Evolutionary conservation across 2,329 filamentous ascomycete genomes (phyloP).

Genomic region (Cercospora sp.): DNA sequence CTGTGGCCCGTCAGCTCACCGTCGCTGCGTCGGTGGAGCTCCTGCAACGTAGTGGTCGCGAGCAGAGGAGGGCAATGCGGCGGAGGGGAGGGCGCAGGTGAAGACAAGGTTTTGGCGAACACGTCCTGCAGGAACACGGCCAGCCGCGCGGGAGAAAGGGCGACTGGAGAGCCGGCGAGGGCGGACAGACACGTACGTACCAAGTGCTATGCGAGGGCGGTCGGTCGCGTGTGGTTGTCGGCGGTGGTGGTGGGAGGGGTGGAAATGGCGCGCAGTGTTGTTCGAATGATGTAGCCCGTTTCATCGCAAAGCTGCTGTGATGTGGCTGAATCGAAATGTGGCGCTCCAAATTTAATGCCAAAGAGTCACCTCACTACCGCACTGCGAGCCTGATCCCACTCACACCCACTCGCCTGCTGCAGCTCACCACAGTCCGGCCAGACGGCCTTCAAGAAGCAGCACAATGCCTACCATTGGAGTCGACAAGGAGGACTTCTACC

Average conservation of each 20-base stretch:
- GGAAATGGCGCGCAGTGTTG: background rate
- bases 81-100: background rate
- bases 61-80: background rate
- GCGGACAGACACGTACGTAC: slow-evolving; percentile 1
- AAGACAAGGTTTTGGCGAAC: slow-evolving; percentile 3
- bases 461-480: slow-evolving; percentile 95
- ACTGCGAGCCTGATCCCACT: background rate
- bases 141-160: background rate
- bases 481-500: slow-evolving; percentile 93
- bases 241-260: background rate
- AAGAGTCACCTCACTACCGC: slow-evolving; percentile 2
- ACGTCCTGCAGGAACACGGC: slow-evolving; percentile 6
- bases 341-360: background rate
- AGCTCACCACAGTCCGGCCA: background rate
- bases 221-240: background rate
- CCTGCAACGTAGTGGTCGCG: background rate
- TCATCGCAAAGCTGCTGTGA: background rate
- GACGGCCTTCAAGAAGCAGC: slow-evolving; percentile 29
- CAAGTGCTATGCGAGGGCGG: background rate
- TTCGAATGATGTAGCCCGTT: slow-evolving; percentile 1
- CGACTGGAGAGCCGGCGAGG: background rate
- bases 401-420: background rate
- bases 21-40: background rate
- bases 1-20: slow-evolving; percentile 1
- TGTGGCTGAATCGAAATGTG: slow-evolving; percentile 5